Base-by-base conservation (phyloP, 2,329 filamentous ascomycete genomes). In the Diaporthe eres region DNA sequence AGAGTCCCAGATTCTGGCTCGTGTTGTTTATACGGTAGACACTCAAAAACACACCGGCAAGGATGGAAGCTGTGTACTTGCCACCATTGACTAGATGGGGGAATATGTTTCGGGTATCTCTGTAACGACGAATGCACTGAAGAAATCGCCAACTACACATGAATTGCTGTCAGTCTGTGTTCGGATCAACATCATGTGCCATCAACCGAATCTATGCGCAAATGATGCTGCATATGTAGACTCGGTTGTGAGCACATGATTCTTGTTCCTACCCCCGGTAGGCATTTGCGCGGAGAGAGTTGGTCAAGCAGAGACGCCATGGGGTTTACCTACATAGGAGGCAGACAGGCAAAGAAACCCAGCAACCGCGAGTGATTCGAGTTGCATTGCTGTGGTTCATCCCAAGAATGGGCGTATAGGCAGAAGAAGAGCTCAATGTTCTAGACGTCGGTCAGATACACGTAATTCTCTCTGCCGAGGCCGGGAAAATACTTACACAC, bases 351-450 rank as follows among this genome's bases (percentile, higher is more conserved):
- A 80, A 99, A 92, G 84, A 99, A 98, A 0, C 97, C 97, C 10
- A 98, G 86, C 0, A 96, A 86, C 10, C 95, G 92, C 4, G 95
- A 98, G 81, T 97, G 90, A 34, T 88, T 93, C 0, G 96, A 98
- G 82, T 97, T 98, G 85, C 97, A 99, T 80, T 92, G 90, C 0
- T 86, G 78, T 0, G 95, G 94, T 34, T 94, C 86, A 37, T 90
- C 84, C 96, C 96, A 99, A 37, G 88, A 83, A 72, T 92, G 89
- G n/a, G 93, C 92, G 80, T 98, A 99, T 2, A 98, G 88, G 82
- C 97, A 99, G 84, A 98, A 98, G 86, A 98, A 98, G 0, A 98
- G 87, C 80, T 95, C 94, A 53, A 98, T 90, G 81, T 98, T 98
- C 93, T 95, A 76, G 31, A 8, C 10, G 34, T 19, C 17, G 34